A percentile compares a stretch with the other conserved stretches of the same genome.
Evolutionary conservation across 202 grass and related monocot species (phyloP).

Genomic region (Panicum virgatum): DNA sequence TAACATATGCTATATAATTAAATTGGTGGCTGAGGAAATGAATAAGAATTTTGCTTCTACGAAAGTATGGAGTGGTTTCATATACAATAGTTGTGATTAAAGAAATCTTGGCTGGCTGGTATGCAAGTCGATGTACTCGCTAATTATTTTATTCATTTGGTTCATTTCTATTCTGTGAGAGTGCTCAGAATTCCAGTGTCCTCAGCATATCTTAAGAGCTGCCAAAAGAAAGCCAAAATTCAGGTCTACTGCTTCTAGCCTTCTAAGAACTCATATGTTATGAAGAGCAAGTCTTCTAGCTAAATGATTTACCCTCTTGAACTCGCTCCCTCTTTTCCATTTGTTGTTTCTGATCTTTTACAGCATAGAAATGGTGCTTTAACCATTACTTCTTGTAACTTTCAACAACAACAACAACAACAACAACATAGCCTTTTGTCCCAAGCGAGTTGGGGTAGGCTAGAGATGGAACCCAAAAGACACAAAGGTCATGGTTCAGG

Average conservation of each 20-base stretch:
- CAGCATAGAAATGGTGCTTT: background rate
- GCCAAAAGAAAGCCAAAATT: background rate
- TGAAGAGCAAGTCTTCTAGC: background rate
- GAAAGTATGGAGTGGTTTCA: background rate
- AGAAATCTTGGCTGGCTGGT: background rate
- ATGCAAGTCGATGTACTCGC: background rate
- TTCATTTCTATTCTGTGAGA: background rate
- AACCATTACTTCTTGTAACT: background rate
- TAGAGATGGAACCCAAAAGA: too few relatives aligned
- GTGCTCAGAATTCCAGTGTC: background rate
- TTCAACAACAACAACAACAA: too few relatives aligned
- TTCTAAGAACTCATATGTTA: slow-evolving; percentile 7
- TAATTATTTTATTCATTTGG: background rate
- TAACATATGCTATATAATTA: background rate
- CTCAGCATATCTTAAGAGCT: background rate
- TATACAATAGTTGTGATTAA: background rate
- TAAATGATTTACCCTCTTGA: background rate
- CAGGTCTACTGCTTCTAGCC: background rate
- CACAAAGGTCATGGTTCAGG: too few relatives aligned
- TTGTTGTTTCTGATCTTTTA: background rate
- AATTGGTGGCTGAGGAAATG: background rate
- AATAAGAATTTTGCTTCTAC: background rate
- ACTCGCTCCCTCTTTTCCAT: background rate
- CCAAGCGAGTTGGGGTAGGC: too few relatives aligned
- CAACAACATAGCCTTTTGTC: too few relatives aligned